These are phyloP conservation scores for Tephrocybe sp. DNA, from an alignment of 768 basidiomycete genomes.

Conservation along the genomic window DNA sequence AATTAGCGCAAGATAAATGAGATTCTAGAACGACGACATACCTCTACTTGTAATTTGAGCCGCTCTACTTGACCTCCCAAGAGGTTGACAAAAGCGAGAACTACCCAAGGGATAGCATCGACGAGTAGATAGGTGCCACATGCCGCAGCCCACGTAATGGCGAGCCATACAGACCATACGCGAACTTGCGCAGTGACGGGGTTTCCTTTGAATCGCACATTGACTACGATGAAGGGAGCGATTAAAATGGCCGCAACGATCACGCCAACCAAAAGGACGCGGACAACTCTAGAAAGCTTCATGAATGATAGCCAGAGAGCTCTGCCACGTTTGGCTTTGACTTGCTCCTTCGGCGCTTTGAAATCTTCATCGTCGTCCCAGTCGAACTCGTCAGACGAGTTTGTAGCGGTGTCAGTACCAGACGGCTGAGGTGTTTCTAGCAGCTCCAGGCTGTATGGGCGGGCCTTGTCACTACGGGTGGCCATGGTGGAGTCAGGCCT, in stretches of 20 bases:
- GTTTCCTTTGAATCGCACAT: conserved; percentile 54
- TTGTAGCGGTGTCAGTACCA: conserved; percentile 50
- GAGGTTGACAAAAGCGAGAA: conserved; percentile 50
- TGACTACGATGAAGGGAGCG: conserved; percentile 66
- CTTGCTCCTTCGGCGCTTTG: conserved; percentile 21
- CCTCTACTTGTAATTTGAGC: conserved; percentile 68
- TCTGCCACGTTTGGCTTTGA: conserved; percentile 60
- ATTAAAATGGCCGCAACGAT: conserved; percentile 63
- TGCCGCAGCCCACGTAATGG: conserved; percentile 61
- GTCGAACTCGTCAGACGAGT: conserved; percentile 69
- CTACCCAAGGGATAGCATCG: conserved; percentile 55
- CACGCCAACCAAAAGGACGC: conserved; percentile 56
- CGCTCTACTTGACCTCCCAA: conserved; percentile 64
- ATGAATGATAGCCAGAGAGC: conserved; percentile 63
- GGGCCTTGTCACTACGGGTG: conserved; percentile 8
- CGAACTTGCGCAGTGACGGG: conserved; percentile 52
- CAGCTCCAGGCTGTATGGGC: conserved; percentile 4
- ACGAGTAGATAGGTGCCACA: conserved; percentile 64
- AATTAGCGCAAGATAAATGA: neutral
- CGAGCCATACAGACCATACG: conserved; percentile 65
- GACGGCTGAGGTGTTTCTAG: conserved; percentile 18
- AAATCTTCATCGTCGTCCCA: conserved; percentile 65
- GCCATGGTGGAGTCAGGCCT: conserved; percentile 6
- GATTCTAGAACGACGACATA: conserved; percentile 22
- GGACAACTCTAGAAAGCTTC: conserved; percentile 57